These are phyloP conservation scores for Gastrolobium villosum DNA, from an alignment of 306 rosid species.

Conservation along the genomic window DNA sequence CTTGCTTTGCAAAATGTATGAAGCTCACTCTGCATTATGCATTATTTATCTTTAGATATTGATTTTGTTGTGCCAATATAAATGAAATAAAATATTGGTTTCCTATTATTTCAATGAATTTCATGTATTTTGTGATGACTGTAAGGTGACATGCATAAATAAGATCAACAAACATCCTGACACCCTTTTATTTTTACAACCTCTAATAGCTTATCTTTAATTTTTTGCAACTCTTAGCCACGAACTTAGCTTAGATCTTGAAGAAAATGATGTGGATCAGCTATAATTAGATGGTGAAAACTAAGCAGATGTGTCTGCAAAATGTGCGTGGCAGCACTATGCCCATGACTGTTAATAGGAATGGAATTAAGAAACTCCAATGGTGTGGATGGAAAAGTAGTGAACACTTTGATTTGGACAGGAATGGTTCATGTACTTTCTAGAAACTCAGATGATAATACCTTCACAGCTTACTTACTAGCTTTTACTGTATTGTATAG, in stretches of 20 bases:
- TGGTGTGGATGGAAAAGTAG: neutral
- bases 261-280: neutral
- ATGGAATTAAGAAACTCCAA: constrained; percentile 16
- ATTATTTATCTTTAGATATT: constrained; percentile 29
- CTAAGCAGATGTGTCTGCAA: neutral
- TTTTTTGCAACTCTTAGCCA: too few relatives aligned
- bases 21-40: neutral
- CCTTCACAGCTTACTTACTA: constrained; percentile 15
- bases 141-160: too few relatives aligned
- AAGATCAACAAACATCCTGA: too few relatives aligned
- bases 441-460: constrained; percentile 17
- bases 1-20: constrained; percentile 33
- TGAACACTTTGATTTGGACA: constrained; percentile 14
- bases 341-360: neutral
- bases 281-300: neutral
- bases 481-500: neutral
- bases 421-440: constrained; percentile 9
- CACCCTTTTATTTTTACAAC: too few relatives aligned
- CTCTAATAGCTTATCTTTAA: too few relatives aligned
- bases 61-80: neutral
- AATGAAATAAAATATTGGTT: neutral
- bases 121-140: neutral
- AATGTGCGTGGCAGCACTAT: neutral
- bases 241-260: too few relatives aligned
- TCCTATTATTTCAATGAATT: neutral